Evolutionary conservation across 2,329 filamentous ascomycete species (phyloP).

Genomic region (Spiromastix sp.): DNA sequence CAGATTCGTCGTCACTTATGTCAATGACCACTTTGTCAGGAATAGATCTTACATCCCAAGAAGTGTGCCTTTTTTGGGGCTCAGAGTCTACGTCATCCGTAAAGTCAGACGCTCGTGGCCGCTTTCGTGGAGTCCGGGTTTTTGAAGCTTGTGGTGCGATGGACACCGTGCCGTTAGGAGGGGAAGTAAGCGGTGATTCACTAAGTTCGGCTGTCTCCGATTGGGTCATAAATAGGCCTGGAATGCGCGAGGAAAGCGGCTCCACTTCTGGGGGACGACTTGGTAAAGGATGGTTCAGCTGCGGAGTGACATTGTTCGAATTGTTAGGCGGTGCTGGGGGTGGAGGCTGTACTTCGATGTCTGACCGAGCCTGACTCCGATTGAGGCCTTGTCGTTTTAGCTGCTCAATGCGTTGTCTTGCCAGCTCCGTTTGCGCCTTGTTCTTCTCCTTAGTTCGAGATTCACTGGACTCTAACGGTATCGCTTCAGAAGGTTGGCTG

Average conservation of each 20-base stretch:
- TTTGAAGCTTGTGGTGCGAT: conserved; percentile 8
- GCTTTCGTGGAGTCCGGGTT: conserved; percentile 35
- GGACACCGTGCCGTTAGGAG: background rate
- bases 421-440: conserved; percentile 61
- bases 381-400: conserved; percentile 46
- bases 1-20: conserved; percentile 61
- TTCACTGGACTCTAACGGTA: no score
- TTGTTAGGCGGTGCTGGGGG: background rate
- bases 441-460: conserved; percentile 33
- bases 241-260: conserved; percentile 29
- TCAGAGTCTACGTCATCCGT: conserved; percentile 41
- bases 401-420: conserved; percentile 70
- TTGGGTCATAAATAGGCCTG: conserved; percentile 43
- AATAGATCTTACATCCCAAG: conserved; percentile 38
- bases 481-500: no score
- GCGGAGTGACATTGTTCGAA: background rate
- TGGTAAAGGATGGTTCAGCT: conserved; percentile 25
- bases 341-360: background rate
- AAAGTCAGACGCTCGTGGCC: conserved; percentile 60
- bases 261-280: conserved; percentile 26
- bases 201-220: conserved; percentile 3
- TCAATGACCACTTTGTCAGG: conserved; percentile 67
- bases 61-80: conserved; percentile 51
- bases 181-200: background rate
- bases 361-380: conserved; percentile 25